These are phyloP conservation scores for Spathaspora hagerdaliae DNA, from an alignment of 805 yeast species.

Conservation along the genomic window DNA sequence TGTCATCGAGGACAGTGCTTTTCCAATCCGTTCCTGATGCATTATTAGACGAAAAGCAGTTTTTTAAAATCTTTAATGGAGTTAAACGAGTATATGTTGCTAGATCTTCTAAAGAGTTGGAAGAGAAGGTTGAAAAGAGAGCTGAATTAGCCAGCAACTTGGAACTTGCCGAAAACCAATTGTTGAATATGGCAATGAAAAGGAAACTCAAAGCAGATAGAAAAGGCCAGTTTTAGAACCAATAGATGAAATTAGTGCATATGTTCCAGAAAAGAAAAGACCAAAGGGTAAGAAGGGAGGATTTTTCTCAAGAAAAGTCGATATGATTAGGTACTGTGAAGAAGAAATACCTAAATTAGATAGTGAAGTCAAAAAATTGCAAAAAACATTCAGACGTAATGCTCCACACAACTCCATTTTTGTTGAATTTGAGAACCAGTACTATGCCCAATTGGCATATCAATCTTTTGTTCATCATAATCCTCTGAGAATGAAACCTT, in stretches of 20 bases:
- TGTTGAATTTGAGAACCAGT: slow-evolving; percentile 75
- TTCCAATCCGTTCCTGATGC: slow-evolving; percentile 81
- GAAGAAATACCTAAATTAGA: slow-evolving; percentile 57
- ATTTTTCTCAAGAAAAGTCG: slow-evolving; percentile 46
- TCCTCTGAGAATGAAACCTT: slow-evolving; percentile 61
- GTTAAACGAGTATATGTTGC: slow-evolving; percentile 80
- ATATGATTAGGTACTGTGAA: slow-evolving; percentile 54
- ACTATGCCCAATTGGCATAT: slow-evolving; percentile 67
- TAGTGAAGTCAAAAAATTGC: slow-evolving; percentile 53
- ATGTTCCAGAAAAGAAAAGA: slow-evolving; percentile 64
- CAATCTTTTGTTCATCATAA: slow-evolving; percentile 62
- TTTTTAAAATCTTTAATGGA: slow-evolving; percentile 74
- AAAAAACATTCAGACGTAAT: slow-evolving; percentile 41
- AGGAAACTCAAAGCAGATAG: slow-evolving; percentile 61
- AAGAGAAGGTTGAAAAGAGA: slow-evolving; percentile 55
- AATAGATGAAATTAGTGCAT: slow-evolving; percentile 46
- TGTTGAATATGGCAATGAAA: slow-evolving; percentile 62
- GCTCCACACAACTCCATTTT: slow-evolving; percentile 76
- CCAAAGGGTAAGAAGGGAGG: slow-evolving; percentile 57
- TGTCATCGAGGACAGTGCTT: slow-evolving; percentile 77
- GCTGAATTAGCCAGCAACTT: slow-evolving; percentile 53
- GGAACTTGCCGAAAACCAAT: slow-evolving; percentile 61
- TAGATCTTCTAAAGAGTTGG: slow-evolving; percentile 56
- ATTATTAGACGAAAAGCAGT: slow-evolving; percentile 66
- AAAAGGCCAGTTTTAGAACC: slow-evolving; percentile 50